Evolutionary conservation across 108 stramenopile species (phyloP).

Genomic region (Cyclotella cryptica): DNA sequence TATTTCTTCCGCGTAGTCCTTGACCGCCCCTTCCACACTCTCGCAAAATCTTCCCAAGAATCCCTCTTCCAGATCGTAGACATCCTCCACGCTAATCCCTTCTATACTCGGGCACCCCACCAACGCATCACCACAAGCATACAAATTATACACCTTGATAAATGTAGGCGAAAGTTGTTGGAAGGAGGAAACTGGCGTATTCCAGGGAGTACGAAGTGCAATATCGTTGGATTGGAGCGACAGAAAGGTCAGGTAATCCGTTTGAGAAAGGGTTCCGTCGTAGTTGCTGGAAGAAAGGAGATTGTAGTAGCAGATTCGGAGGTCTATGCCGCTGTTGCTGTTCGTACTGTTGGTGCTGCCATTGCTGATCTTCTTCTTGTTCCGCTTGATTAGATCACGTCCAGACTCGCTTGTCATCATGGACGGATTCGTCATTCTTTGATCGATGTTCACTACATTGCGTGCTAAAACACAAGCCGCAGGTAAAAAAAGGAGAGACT

Average conservation of each 20-base stretch:
- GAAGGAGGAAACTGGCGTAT: conserved; percentile 7
- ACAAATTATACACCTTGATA: conserved; percentile 4
- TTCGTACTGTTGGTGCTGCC: too few species aligned
- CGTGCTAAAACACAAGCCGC: too few species aligned
- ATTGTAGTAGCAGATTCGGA: conserved; percentile 13
- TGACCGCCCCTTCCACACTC: conserved; percentile 1
- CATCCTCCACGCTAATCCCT: conserved; percentile 12
- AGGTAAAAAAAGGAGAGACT: too few species aligned
- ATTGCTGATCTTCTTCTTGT: background rate
- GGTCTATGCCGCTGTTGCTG: background rate
- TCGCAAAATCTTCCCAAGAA: conserved; percentile 12
- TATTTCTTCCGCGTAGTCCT: background rate
- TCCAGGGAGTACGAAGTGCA: conserved; percentile 3
- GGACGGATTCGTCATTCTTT: too few species aligned
- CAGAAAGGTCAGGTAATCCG: conserved; percentile 13
- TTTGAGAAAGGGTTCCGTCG: conserved; percentile 15
- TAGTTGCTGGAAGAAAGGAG: conserved; percentile 22
- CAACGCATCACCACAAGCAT: conserved; percentile 16
- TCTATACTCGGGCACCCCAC: conserved; percentile 16
- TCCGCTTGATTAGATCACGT: background rate
- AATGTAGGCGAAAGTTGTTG: background rate
- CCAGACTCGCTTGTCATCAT: too few species aligned
- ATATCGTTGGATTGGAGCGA: conserved; percentile 1
- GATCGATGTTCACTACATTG: too few species aligned
- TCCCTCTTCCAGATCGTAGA: conserved; percentile 11